A percentile compares a stretch with the other conserved stretches of the same genome.
phyloP scores from a whole-genome alignment of 306 rosid genomes.

The Vachellia collinsii region DNA sequence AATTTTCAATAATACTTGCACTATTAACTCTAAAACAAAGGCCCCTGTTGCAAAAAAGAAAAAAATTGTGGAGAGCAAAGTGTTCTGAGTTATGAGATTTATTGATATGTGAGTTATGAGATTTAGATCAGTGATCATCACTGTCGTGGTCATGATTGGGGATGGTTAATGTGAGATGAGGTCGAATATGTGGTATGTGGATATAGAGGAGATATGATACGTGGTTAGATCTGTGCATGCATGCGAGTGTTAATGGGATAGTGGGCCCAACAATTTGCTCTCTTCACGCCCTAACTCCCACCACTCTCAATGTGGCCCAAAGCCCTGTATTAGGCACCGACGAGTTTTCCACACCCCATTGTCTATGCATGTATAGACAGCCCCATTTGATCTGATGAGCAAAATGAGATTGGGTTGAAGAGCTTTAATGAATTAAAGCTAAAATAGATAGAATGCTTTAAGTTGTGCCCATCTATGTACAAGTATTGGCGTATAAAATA shows the following conservation, averaged over 20 bases:
- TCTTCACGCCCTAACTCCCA: too few relatives aligned
- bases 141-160: too few relatives aligned
- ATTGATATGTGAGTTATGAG: not conserved
- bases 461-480: too few relatives aligned
- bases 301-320: not conserved
- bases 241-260: not conserved
- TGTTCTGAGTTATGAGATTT: not conserved
- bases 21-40: too few relatives aligned
- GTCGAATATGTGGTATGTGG: too few relatives aligned
- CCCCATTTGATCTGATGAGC: not conserved
- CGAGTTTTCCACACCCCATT: not conserved
- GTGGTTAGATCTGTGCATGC: not conserved
- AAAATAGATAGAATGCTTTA: not conserved
- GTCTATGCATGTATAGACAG: not conserved
- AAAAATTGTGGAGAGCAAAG: not conserved
- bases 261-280: not conserved
- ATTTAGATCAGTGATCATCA: too few relatives aligned
- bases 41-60: not conserved
- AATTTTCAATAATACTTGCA: not conserved
- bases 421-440: not conserved
- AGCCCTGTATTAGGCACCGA: not conserved
- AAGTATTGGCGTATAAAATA: not conserved
- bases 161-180: too few relatives aligned
- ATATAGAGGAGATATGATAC: too few relatives aligned
- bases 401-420: not conserved